Percentiles rank a stretch among this genome's conserved stretches.
These are phyloP conservation scores for Xylaria palmicola DNA, from an alignment of 495 filamentous ascomycete species.

Conservation along the genomic window DNA sequence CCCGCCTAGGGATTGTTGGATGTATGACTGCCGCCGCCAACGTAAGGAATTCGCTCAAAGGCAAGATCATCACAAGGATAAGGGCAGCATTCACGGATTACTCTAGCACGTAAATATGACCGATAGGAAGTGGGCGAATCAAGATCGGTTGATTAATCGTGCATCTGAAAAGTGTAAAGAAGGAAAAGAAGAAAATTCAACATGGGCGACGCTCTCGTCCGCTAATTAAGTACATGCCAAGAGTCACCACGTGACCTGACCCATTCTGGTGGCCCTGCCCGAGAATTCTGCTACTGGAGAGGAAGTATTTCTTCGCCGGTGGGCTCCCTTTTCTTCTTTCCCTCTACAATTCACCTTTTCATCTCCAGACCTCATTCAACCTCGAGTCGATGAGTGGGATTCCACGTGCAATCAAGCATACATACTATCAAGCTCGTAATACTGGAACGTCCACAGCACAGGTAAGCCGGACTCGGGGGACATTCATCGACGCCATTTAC, in stretches of 20 bases:
- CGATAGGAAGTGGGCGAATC: slow-evolving; percentile 44
- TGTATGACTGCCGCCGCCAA: slow-evolving; percentile 23
- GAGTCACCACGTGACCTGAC: slow-evolving; percentile 9
- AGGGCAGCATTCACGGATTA: slow-evolving; percentile 31
- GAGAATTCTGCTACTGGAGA: neutral
- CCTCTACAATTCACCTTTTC: too few species aligned
- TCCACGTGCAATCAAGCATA: neutral
- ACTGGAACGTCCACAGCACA: neutral
- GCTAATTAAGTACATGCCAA: slow-evolving; percentile 12
- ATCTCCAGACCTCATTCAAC: too few species aligned
- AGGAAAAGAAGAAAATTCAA: slow-evolving; percentile 24
- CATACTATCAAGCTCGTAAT: too few species aligned
- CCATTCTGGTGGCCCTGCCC: neutral
- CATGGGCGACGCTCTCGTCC: neutral
- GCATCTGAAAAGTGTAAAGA: slow-evolving; percentile 42
- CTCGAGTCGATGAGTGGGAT: too few species aligned
- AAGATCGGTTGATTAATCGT: slow-evolving; percentile 55
- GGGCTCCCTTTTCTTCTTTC: neutral
- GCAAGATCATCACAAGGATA: slow-evolving; percentile 20
- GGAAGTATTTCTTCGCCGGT: slow-evolving; percentile 2
- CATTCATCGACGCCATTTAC: neutral
- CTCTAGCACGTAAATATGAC: slow-evolving; percentile 54
- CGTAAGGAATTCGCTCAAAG: slow-evolving; percentile 20
- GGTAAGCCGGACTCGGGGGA: slow-evolving; percentile 1
- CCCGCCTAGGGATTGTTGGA: too few species aligned